Base-by-base conservation (phyloP, 2,329 filamentous ascomycete genomes). In the Trichoderma citrinoviride region DNA sequence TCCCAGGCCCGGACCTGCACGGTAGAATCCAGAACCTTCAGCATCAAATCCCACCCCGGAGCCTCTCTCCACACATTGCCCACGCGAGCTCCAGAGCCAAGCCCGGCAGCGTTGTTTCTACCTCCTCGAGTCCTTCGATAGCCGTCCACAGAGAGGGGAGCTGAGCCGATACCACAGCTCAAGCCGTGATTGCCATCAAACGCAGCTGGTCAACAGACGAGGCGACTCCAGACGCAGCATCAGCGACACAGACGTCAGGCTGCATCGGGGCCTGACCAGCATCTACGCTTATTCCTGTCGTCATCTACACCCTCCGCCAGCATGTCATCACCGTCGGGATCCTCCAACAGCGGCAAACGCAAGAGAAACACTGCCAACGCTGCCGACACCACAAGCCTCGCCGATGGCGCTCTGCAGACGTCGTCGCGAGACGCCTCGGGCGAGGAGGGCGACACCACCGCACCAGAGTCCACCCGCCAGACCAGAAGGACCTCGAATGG, bases 401-500 rank as follows among this genome's bases (percentile, higher is more conserved):
- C 84, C 65, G 83, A 86, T 62, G 85, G 89, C 73, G 81, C 77
- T 67, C 74, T 87, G 56, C 83, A 89, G 70, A 86, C 90, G 41
- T 92, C 90, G 19, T 93, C 91, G 41, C 87, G 90, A 74, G 91
- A 96, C 79, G 91, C 90, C 67, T 94, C 91, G 17, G 90, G 84
- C 69, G 91, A 96, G 79, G 92, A 94, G 75, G 88, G 86, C 72
- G 88, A 90, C 72, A 91, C 91, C 70, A 88, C 89, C 17, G 85
- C 90, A 60, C 84, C 84, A 67, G 85, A 89, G 74, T 83, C 82
- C 49, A 78, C 77, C 61, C 80, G 81, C 67, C 85, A 86, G 83
- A 77, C 88, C 88, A 76, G 78, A 79, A 65, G 85, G 74, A 88
- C 88, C 76, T 78, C 81, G 47, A 80, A 82, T 68, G 76, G 75